Evolutionary conservation across 1,284 basidiomycete species (phyloP), one percentile per base, ranked within the genome.

Genomic region (Cryptococcus sp.): DNA sequence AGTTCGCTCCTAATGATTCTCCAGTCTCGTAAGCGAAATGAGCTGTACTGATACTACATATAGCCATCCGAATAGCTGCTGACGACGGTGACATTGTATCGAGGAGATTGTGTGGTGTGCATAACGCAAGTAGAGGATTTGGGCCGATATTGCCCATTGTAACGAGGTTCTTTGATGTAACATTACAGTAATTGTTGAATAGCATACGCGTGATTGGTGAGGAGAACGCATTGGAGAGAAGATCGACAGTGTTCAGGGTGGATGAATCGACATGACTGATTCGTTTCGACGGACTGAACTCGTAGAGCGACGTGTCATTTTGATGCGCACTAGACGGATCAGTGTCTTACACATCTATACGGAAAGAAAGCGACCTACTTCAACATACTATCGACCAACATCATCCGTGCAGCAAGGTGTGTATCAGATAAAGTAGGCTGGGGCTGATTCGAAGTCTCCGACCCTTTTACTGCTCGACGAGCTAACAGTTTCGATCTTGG

Each of bases 131-230:
- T 11, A 69, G 55, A 3, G 69, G 69, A 52, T 71, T 71, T 1
- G 64, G 67, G 23, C 64, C 65, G 41, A 65, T 64, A 35, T 68
- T 65, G 13, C 67, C 67, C 67, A 71, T 71, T 5, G 68, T 66
- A 46, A 67, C 56, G 31, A 69, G 55, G 41, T 66, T 65, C 6
- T 60, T 51, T 6, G 56, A 58, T 0, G 68, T 61, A 33, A 55
- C 59, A 53, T 66, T 67, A 57, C 60, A 64, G 52, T 66, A 71
- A 49, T 71, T 64, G 37, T 67, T 60, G 48, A 71, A 71, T 3
- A 71, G 59, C 3, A 56, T 61, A 1, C 64, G 62, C 11, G 68
- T 64, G 7, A 56, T 60, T 2, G 66, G 54, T 3, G 67, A 67
- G 4, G 66, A 64, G 49, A 69, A 71, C 31, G 65, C 68, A 51